Evolutionary conservation across 176 grass and related monocot species (phyloP), one percentile per base, ranked within the genome.

Genomic region (Elymus sibiricus): DNA sequence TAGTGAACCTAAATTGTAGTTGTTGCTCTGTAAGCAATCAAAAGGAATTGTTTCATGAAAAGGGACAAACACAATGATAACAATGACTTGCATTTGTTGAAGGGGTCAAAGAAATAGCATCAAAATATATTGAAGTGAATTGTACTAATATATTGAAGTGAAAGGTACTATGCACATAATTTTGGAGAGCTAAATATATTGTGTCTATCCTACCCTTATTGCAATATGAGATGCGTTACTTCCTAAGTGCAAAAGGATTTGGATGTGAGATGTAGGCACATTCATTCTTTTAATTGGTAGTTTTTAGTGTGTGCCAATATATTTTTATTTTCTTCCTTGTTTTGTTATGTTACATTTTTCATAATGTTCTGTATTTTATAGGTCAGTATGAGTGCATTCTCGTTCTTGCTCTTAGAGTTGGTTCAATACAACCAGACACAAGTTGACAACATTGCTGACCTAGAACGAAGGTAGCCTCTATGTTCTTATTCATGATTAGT

Each of bases 351-450:
- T 37, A 60, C 63, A 64, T 78, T 6, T 21, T 84, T 77, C 77
- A 43, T 83, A 69, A 67, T 86, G 69, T 35, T 86, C 39, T 85
- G 8, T 90, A 31, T 67, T 66, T 51, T 71, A 61, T 86, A 98
- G 95, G 95, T 98, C 69, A 95, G 93, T 32, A 2, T 32, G 3
- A 2, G 31, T 83, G 93, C 93, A 82, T 98, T 98, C 84, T 90
- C 95, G 34, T 98, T 98, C 85, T 83, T 98, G 88, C 95, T 98
- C 79, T 98, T 93, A 15, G 95, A 98, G 75, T 39, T 95, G 82
- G 95, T 98, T 75, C 95, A 98, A 70, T 98, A 95, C 91, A 94
- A 93, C 58, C 95, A 98, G 90, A 98, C 93, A 31, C 93, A 94
- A 87, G 95, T 98, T 83, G 95, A 98, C 79, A 98, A 95, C 82